Evolutionary conservation across 208 protist species (phyloP).

Genomic region (Leishmania braziliensis): DNA sequence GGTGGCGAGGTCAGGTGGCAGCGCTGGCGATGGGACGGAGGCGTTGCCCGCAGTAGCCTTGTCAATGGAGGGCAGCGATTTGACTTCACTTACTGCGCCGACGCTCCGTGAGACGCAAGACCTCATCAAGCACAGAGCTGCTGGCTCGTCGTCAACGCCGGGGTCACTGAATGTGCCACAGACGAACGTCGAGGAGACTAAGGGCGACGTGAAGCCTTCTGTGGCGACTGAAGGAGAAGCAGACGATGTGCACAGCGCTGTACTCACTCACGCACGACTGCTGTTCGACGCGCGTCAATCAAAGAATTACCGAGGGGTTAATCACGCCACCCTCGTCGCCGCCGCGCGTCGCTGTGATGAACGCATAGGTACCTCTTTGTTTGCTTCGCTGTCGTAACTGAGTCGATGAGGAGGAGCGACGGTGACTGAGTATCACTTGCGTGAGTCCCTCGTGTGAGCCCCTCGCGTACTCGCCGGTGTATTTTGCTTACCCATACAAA

Average conservation of each 20-base stretch:
- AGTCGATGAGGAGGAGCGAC: background rate
- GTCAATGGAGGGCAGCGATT: background rate
- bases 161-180: background rate
- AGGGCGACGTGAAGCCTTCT: background rate
- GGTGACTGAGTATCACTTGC: background rate
- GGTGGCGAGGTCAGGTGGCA: background rate
- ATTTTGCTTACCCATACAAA: background rate
- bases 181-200: background rate
- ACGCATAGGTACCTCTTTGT: constrained; percentile 32
- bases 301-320: constrained; percentile 28
- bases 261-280: constrained; percentile 15
- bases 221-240: background rate
- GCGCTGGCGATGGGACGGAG: background rate
- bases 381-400: background rate
- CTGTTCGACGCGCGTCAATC: constrained; percentile 42
- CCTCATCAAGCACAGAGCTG: no score
- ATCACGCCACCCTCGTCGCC: constrained; percentile 32
- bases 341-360: constrained; percentile 44
- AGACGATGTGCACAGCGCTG: constrained; percentile 16
- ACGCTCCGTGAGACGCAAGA: background rate
- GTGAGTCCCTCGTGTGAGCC: background rate
- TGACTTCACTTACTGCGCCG: background rate
- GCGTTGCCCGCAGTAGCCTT: background rate
- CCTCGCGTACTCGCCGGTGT: background rate
- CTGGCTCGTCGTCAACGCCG: background rate